phyloP scores from a whole-genome alignment of 495 filamentous ascomycete species.

The Pseudomonodictys pantanalensis region DNA sequence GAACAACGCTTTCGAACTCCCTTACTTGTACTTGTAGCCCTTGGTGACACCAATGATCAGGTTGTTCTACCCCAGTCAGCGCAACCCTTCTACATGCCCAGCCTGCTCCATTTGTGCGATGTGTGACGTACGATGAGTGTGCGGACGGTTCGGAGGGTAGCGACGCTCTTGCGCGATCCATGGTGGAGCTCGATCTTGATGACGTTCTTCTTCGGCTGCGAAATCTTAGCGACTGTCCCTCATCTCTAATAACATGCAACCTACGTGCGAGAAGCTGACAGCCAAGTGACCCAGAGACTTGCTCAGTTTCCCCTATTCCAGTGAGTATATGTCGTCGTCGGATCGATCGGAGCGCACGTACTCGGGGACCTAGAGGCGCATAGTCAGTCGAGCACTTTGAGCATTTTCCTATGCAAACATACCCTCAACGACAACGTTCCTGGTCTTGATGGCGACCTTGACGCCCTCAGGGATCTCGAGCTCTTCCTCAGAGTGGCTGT shows the following conservation, averaged over 20 bases:
- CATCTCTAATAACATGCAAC: not conserved
- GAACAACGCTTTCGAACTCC: not conserved
- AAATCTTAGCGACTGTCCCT: slow-evolving; percentile 68
- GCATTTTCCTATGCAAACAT: slow-evolving; percentile 62
- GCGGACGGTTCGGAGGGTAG: slow-evolving; percentile 95
- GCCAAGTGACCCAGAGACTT: slow-evolving; percentile 95
- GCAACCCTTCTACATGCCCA: not conserved
- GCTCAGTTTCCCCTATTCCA: slow-evolving; percentile 69
- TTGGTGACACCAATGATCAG: slow-evolving; percentile 95
- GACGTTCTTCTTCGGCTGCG: slow-evolving; percentile 69
- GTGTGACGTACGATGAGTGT: slow-evolving; percentile 64
- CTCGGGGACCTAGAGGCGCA: slow-evolving; percentile 22
- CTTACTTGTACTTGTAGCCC: slow-evolving; percentile 82
- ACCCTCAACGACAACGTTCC: slow-evolving; percentile 92
- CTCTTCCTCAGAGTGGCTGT: slow-evolving; percentile 95
- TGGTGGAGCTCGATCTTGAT: slow-evolving; percentile 98
- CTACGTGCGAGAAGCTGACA: slow-evolving; percentile 71
- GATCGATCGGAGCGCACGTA: slow-evolving; percentile 15
- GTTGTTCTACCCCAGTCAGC: slow-evolving; percentile 60
- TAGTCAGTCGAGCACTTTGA: slow-evolving; percentile 10
- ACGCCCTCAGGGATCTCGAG: slow-evolving; percentile 93
- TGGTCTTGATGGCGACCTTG: slow-evolving; percentile 87
- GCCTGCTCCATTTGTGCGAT: not conserved
- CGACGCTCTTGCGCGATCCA: slow-evolving; percentile 93
- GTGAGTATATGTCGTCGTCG: slow-evolving; percentile 1